Evolutionary conservation across 2,329 filamentous ascomycete genomes (phyloP), one percentile per base, ranked within the genome.

Genomic region (Juglanconis sp.): DNA sequence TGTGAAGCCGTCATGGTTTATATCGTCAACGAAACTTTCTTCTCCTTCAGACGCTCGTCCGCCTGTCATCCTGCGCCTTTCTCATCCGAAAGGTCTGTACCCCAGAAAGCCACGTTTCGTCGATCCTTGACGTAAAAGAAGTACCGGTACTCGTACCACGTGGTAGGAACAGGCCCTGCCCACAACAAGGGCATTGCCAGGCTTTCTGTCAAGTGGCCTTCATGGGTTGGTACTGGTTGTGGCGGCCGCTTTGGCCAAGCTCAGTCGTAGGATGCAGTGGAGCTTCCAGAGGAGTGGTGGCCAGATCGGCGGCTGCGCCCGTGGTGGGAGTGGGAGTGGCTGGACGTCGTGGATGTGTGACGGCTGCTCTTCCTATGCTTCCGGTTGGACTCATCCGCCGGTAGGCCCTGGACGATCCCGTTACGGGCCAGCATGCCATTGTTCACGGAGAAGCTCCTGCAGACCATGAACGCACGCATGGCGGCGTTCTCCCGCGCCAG

Each of bases 391-490:
- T 81, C 77, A 66, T 80, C 78, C 59, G 79, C 83, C 13, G 86
- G 86, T 42, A 88, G 79, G 53, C 86, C 86, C 74, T 88, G 86
- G 64, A 88, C 85, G 64, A 88, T 87, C 48, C 86, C 86, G 69
- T 88, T 88, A 65, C 85, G 83, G 64, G 85, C 86, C 65, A 88
- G 79, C 92, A 96, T 96, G 72, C 94, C 94, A 69, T 96, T 92
- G 73, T 96, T 97, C 74, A 96, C 91, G 59, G 92, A 96, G 78
- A 97, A 97, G 81, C 96, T 96, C 65, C 92, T 89, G 81, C 94
- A 97, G 67, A 97, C 95, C 86, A 96, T 94, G 77, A 96, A 98
- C 60, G 94, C 94, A 64, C 92, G 90, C 85, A 96, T 96, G 63
- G 94, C 94, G 32, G 94, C 94, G 69, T 94, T 95, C 75, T 98